These are phyloP conservation scores for Solanum dulcamara DNA, from an alignment of 257 asterid species.

Conservation along the genomic window DNA sequence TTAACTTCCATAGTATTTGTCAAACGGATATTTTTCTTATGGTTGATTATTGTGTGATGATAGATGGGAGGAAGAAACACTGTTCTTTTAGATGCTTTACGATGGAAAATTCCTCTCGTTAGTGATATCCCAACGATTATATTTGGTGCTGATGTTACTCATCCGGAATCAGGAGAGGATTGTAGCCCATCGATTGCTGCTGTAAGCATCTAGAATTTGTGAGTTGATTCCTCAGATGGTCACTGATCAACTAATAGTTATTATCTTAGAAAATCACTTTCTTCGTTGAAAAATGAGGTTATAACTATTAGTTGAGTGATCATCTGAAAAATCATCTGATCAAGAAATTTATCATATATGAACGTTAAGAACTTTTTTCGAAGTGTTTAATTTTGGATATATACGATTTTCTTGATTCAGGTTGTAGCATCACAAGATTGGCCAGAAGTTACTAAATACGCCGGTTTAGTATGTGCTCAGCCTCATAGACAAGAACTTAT, in stretches of 20 bases:
- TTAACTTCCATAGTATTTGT: neutral
- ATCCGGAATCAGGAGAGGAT: constrained; percentile 96
- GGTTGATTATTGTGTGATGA: neutral
- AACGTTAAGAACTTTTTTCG: neutral
- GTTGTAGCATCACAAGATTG: constrained; percentile 99
- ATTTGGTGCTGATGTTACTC: constrained; percentile 98
- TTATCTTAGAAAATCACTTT: neutral
- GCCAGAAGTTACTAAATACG: constrained; percentile 99
- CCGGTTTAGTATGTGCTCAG: constrained; percentile 95
- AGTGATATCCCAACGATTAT: constrained; percentile 96
- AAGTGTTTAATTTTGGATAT: neutral
- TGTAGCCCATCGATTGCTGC: constrained; percentile 98
- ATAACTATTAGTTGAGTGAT: neutral
- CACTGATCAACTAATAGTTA: neutral
- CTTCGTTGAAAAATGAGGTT: neutral
- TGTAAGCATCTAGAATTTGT: constrained; percentile 23
- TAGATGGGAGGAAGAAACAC: constrained; percentile 99
- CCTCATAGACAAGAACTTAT: constrained; percentile 96
- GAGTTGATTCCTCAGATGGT: neutral
- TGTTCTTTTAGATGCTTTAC: constrained; percentile 73
- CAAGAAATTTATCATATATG: neutral
- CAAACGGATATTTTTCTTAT: neutral
- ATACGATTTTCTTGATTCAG: constrained; percentile 16
- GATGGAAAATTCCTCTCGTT: constrained; percentile 88
- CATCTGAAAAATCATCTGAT: neutral